Base-by-base conservation (phyloP, 352 stramenopile species). In the Phytophthora litchii region DNA sequence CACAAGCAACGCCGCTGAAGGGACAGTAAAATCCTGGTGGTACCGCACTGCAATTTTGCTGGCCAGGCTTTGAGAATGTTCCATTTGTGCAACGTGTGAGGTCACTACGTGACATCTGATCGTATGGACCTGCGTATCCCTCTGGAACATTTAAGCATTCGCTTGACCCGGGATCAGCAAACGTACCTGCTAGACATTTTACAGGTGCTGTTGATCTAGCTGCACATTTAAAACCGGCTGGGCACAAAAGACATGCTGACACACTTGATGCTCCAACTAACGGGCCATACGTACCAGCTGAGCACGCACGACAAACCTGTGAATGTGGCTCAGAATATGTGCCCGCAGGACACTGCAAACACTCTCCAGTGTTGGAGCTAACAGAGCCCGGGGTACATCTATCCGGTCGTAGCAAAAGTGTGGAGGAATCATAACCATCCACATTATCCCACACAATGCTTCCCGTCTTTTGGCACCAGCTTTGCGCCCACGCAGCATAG, bases 401-500 rank as follows among this genome's bases (percentile, higher is more conserved):
- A n/a, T 69, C 64, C 25, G 80, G 72, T 5, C 72, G 74, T 17
- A 89, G 45, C 11, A 89, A 48, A n/a, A 89, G 41, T 34, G 47
- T 74, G 10, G 72, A 72, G 8, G 63, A 74, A 21, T 78, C 72
- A 44, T 82, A 85, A 1, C 76, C 76, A 46, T 85, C 74, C 0
- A 70, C 48, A 25, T 78, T 76, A n/a, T 75, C 60, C 78, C 78
- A 89, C 16, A 80, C 45, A 27, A 86, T 83, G n/a, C 54, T 67
- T 20, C 76, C 75, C 1, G 60, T 72, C 31, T 73, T 68, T 6
- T 67, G 60, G 43, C 76, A 86, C 78, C 76, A 89, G 21, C 62
- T 67, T 64, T 75, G 49, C 1, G 67, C 66, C 78, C 78, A 89
- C 9, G 70, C 63, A 37, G 54, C 57, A 38, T 85, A 89, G 3